Percentiles rank a stretch among this genome's conserved stretches.
These are phyloP conservation scores for Dactylellina haptotyla DNA, from an alignment of 2,329 filamentous ascomycete genomes.

Conservation along the genomic window DNA sequence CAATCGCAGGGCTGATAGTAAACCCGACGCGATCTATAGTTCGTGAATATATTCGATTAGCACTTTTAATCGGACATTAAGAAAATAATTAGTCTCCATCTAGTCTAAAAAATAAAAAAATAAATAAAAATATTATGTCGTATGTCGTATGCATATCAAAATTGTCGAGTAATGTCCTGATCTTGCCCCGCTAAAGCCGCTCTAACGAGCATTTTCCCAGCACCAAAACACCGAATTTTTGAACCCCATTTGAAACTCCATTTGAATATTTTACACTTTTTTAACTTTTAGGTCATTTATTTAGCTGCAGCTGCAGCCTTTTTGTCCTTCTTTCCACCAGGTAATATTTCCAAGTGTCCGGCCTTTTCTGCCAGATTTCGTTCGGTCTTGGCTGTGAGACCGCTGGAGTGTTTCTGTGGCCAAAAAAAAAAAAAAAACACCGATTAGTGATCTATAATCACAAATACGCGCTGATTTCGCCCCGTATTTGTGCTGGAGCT, in stretches of 20 bases:
- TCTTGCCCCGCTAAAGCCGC: too few species aligned
- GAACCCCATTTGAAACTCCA: neutral
- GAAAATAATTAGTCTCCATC: too few species aligned
- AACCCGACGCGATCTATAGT: too few species aligned
- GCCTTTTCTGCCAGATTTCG: constrained; percentile 73
- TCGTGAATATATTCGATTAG: too few species aligned
- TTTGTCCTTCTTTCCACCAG: constrained; percentile 72
- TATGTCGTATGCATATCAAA: too few species aligned
- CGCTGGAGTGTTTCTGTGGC: constrained; percentile 70
- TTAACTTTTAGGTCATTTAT: neutral
- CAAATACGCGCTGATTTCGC: too few species aligned
- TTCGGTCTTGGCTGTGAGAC: constrained; percentile 74
- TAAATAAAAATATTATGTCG: too few species aligned
- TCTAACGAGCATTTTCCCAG: too few species aligned
- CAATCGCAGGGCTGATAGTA: constrained; percentile 1
- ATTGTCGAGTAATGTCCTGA: too few species aligned
- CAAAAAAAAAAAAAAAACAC: neutral
- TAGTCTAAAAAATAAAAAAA: too few species aligned
- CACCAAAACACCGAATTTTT: neutral
- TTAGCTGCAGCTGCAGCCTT: constrained; percentile 58
- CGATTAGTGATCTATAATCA: neutral
- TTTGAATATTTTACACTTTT: neutral
- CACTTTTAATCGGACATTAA: too few species aligned
- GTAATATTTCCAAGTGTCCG: constrained; percentile 75
- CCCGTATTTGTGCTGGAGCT: too few species aligned